Base-by-base conservation (phyloP, 768 basidiomycete species). In the Russula virescens region DNA sequence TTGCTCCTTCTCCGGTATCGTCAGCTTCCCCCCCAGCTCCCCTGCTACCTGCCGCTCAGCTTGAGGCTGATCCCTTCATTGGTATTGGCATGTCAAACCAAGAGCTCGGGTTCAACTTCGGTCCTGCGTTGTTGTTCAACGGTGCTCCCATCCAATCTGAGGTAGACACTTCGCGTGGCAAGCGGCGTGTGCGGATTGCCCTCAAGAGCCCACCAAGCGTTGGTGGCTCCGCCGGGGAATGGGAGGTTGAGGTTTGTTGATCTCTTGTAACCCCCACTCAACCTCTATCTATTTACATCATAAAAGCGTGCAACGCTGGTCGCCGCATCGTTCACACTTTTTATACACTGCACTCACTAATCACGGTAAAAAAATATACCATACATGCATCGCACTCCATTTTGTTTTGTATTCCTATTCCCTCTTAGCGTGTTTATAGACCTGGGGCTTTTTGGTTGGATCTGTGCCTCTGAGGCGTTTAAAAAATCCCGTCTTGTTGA, bases 211-310 rank as follows among this genome's bases (percentile, higher is more conserved):
- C 85, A 73, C 86, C 87, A 0, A 77, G 77, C 23, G 74, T 79
- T 34, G 85, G 84, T 50, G 80, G 80, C 65, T 84, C 86, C 71
- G 85, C 85, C 51, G 87, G 87, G 64, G 87, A 88, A 75, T 89
- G 88, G 87, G 87, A 90, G 72, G 86, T 90, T 50, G 82, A 87
- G 71, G 76, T 88, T 55, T 87, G 85, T 73, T 88, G 68, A 71
- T 45, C 38, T 21, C 19, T 14, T 47, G 42, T 38, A 26, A 57
- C 46, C 42, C 60, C 63, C 50, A 62, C 61, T 62, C 55, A 56
- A 52, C 43, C n/a, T 51, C 25, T 56, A 63, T 63, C 50, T 49
- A 54, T 65, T 65, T 25, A 43, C 55, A 28, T 55, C 19, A 42
- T 43, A 57, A 57, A n/a, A 55, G 63, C 42, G 63, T 63, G 56